Percentiles rank a stretch among this genome's conserved stretches.
phyloP scores from a whole-genome alignment of 1,284 basidiomycete genomes.

The Cutaneotrichosporon spelunceum region DNA sequence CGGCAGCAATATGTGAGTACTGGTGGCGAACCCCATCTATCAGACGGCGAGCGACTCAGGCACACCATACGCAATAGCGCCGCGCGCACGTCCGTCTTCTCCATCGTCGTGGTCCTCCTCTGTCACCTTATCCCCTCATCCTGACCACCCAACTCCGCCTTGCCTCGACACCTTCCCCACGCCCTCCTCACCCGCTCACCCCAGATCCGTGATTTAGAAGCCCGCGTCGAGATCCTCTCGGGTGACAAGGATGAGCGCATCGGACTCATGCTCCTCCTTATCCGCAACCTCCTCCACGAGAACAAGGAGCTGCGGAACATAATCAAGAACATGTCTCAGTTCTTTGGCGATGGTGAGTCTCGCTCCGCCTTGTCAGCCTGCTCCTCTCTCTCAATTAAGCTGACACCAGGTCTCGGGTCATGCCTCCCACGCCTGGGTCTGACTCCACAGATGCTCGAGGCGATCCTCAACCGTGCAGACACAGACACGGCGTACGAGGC shows the following conservation, averaged over 20 bases:
- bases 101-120: neutral
- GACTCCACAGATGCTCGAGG: slow-evolving; percentile 68
- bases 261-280: slow-evolving; percentile 71
- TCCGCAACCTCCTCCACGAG: slow-evolving; percentile 84
- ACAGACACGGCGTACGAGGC: slow-evolving; percentile 88
- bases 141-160: neutral
- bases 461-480: slow-evolving; percentile 74
- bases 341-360: slow-evolving; percentile 78
- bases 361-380: neutral
- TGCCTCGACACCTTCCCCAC: neutral
- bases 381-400: neutral
- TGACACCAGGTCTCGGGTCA: slow-evolving; percentile 55
- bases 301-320: slow-evolving; percentile 77
- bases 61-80: too few relatives aligned
- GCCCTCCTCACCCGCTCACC: neutral
- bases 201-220: slow-evolving; percentile 87
- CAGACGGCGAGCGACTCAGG: neutral
- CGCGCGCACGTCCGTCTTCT: too few relatives aligned
- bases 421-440: slow-evolving; percentile 70
- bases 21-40: neutral
- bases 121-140: neutral
- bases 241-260: slow-evolving; percentile 83
- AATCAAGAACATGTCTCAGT: slow-evolving; percentile 67
- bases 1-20: slow-evolving; percentile 44
- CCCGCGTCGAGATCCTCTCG: slow-evolving; percentile 82